phyloP scores from a whole-genome alignment of 306 rosid genomes.

The Castanea sativa region DNA sequence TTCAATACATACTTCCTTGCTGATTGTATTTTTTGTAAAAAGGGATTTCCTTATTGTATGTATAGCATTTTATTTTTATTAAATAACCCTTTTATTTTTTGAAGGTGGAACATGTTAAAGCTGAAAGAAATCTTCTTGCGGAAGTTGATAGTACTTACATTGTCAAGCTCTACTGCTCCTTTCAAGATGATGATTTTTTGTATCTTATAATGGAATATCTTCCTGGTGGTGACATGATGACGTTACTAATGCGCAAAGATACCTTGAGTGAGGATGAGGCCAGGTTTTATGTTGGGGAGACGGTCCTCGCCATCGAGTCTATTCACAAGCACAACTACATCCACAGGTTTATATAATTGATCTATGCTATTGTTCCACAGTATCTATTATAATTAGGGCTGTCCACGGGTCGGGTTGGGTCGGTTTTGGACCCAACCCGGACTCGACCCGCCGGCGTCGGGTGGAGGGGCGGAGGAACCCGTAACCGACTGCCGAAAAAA shows the following conservation, averaged over 20 bases:
- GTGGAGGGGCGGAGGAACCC: no score
- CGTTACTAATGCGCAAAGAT: constrained; percentile 83
- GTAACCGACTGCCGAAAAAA: no score
- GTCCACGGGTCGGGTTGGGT: no score
- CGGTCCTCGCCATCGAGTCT: constrained; percentile 88
- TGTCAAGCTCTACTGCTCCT: constrained; percentile 84
- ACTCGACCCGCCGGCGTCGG: no score
- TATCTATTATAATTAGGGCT: no score
- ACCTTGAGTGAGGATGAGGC: constrained; percentile 76
- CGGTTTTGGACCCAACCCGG: no score
- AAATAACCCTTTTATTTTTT: constrained; percentile 2
- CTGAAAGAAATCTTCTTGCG: constrained; percentile 88
- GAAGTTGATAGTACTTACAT: constrained; percentile 87
- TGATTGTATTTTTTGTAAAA: background rate
- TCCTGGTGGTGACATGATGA: constrained; percentile 97
- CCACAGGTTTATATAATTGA: constrained; percentile 53
- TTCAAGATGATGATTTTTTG: constrained; percentile 82
- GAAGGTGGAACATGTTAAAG: constrained; percentile 92
- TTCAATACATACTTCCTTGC: background rate
- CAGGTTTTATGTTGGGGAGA: constrained; percentile 79
- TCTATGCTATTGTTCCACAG: background rate
- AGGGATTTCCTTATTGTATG: background rate
- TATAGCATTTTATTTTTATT: no score
- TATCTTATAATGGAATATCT: constrained; percentile 93
- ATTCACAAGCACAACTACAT: constrained; percentile 86